These are phyloP conservation scores for Moesziomyces globuligerus DNA, from an alignment of 1,284 basidiomycete genomes.

Conservation along the genomic window DNA sequence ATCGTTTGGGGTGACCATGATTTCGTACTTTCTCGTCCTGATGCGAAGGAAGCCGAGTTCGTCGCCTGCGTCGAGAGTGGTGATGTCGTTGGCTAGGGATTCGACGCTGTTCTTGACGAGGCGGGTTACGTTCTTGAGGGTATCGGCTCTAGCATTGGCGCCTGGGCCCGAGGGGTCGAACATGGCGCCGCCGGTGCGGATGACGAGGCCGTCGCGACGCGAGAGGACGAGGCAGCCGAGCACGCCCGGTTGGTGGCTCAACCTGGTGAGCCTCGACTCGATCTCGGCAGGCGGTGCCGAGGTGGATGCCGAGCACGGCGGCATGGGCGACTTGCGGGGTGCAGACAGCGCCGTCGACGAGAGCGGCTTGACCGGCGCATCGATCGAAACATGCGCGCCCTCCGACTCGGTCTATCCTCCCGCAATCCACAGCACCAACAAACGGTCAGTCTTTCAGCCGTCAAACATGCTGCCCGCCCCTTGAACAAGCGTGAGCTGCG, in stretches of 20 bases:
- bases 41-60: constrained; percentile 59
- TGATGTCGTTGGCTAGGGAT: constrained; percentile 36
- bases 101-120: constrained; percentile 47
- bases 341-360: constrained; percentile 34
- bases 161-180: constrained; percentile 60
- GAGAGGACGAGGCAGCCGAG: constrained; percentile 55
- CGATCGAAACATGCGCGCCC: constrained; percentile 23
- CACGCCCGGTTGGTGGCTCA: constrained; percentile 55
- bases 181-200: constrained; percentile 63
- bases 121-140: constrained; percentile 50
- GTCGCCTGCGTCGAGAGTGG: constrained; percentile 53
- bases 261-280: constrained; percentile 56
- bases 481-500: no score
- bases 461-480: no score
- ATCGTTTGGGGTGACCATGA: constrained; percentile 64
- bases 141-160: constrained; percentile 44
- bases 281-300: constrained; percentile 56
- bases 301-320: constrained; percentile 40
- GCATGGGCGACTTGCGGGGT: constrained; percentile 50
- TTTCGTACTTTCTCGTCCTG: constrained; percentile 61
- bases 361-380: constrained; percentile 13
- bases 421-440: not conserved
- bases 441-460: no score
- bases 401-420: constrained; percentile 15
- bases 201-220: constrained; percentile 59